phyloP scores from a whole-genome alignment of 345 rosid genomes.

The Gossypium arboreum region DNA sequence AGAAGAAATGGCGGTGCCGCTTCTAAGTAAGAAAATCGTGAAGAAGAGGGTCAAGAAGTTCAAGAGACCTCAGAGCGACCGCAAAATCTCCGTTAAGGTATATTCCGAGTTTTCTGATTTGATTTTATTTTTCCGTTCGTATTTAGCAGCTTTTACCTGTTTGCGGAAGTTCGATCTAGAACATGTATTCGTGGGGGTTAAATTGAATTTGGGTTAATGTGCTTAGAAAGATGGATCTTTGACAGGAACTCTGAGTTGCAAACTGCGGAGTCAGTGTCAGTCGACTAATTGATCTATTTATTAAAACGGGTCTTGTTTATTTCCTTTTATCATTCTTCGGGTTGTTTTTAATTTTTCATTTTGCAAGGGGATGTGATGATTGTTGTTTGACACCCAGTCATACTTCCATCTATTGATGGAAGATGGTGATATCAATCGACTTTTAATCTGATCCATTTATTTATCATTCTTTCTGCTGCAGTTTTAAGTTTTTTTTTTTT shows the following conservation, averaged over 20 bases:
- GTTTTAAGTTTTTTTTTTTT: too few species aligned
- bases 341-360: neutral
- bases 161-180: neutral
- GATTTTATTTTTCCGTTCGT: neutral
- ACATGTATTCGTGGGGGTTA: neutral
- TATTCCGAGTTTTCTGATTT: neutral
- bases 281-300: conserved; percentile 37
- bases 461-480: neutral
- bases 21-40: conserved; percentile 65
- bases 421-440: conserved; percentile 26
- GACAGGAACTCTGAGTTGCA: conserved; percentile 64
- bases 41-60: conserved; percentile 81
- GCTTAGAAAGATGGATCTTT: conserved; percentile 41
- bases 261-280: conserved; percentile 23
- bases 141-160: neutral
- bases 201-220: neutral
- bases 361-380: conserved; percentile 29
- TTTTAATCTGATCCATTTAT: conserved; percentile 32
- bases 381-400: conserved; percentile 43
- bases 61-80: conserved; percentile 84
- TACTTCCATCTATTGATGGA: conserved; percentile 25
- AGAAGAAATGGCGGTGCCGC: conserved; percentile 69
- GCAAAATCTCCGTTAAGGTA: conserved; percentile 79
- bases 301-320: neutral
- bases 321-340: neutral